phyloP scores from a whole-genome alignment of 2,329 filamentous ascomycete genomes.

The Epichloe elymi region DNA sequence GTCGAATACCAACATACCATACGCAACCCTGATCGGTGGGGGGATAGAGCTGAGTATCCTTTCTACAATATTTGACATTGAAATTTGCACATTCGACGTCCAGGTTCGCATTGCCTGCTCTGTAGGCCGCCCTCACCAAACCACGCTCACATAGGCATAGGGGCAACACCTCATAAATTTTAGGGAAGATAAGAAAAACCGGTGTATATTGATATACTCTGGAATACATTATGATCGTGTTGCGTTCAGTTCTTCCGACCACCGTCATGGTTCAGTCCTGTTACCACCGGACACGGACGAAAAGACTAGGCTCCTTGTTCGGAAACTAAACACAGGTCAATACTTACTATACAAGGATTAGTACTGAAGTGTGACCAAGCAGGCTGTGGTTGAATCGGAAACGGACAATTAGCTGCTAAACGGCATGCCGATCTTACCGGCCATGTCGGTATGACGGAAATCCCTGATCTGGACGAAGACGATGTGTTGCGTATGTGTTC shows the following conservation, averaged over 20 bases:
- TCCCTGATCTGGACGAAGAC: conserved; percentile 72
- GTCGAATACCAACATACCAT: conserved; percentile 74
- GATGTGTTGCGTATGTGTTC: conserved; percentile 69
- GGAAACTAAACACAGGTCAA: conserved; percentile 52
- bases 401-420: conserved; percentile 49
- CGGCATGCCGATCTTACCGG: conserved; percentile 49
- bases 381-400: conserved; percentile 52
- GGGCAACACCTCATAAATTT: conserved; percentile 40
- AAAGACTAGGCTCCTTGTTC: conserved; percentile 51
- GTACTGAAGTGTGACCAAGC: conserved; percentile 58
- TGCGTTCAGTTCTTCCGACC: conserved; percentile 54
- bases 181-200: conserved; percentile 56
- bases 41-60: conserved; percentile 82
- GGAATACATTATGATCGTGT: conserved; percentile 92
- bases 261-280: conserved; percentile 13
- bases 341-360: conserved; percentile 82
- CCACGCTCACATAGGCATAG: conserved; percentile 6
- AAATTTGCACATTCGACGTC: conserved; percentile 78
- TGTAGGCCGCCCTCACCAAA: too few relatives aligned
- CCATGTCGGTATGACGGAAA: conserved; percentile 44
- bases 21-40: conserved; percentile 69
- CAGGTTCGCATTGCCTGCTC: conserved; percentile 22
- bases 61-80: conserved; percentile 70
- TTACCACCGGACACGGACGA: conserved; percentile 55
- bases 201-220: conserved; percentile 77